Evolutionary conservation across 2,329 filamentous ascomycete species (phyloP).

Genomic region (Ophiosphaerella narmari): DNA sequence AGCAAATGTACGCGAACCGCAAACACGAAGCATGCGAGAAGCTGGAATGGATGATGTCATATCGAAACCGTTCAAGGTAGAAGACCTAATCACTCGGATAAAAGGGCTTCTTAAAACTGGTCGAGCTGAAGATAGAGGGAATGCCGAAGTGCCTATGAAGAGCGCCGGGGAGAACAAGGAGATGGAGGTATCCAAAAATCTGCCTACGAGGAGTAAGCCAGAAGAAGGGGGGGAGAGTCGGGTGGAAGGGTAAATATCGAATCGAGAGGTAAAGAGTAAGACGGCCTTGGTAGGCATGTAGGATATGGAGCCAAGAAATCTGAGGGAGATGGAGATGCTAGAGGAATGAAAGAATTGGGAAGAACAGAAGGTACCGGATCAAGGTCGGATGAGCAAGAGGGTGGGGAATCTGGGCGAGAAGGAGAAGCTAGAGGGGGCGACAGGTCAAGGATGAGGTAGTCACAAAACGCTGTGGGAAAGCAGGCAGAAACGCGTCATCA

Average conservation of each 20-base stretch:
- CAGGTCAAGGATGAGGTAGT: slow-evolving; percentile 5
- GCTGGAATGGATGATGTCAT: slow-evolving; percentile 48
- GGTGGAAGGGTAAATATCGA: not conserved
- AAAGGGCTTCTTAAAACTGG: slow-evolving; percentile 14
- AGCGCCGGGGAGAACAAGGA: not conserved
- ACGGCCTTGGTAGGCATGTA: not conserved
- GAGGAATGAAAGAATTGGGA: not conserved
- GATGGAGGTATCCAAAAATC: not conserved
- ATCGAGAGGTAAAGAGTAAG: not conserved
- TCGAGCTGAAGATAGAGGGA: not conserved
- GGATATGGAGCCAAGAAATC: no score
- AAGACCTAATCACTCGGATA: slow-evolving; percentile 40
- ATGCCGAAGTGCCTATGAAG: not conserved
- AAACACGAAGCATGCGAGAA: slow-evolving; percentile 39
- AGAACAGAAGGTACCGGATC: no score
- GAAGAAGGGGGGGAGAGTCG: not conserved
- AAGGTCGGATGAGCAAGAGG: not conserved
- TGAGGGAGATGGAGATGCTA: not conserved
- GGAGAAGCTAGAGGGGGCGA: slow-evolving; percentile 10
- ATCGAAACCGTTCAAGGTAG: slow-evolving; percentile 47
- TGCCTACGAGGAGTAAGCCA: not conserved
- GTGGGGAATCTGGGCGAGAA: slow-evolving; percentile 3
- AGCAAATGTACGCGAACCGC: slow-evolving; percentile 44
- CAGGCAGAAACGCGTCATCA: no score
- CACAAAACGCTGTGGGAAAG: no score